These are phyloP conservation scores for Myxozyma melibiosi DNA, from an alignment of 805 yeast genomes.

Conservation along the genomic window DNA sequence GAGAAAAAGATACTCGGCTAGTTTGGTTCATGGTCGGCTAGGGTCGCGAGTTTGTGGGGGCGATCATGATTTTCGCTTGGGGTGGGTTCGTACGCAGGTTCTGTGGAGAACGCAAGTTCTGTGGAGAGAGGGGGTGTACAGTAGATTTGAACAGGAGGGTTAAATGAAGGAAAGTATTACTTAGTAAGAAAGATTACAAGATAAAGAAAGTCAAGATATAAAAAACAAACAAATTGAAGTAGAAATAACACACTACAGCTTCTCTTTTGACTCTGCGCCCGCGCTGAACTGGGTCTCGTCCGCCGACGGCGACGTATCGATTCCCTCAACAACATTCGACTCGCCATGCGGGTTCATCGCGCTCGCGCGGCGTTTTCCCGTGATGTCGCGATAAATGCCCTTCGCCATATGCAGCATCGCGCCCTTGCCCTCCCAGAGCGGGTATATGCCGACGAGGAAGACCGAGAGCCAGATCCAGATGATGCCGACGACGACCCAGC, in stretches of 20 bases:
- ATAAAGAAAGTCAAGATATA: no score
- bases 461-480: constrained; percentile 53
- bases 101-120: no score
- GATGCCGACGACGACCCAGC: constrained; percentile 78
- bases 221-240: not conserved
- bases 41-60: no score
- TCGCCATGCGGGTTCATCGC: no score
- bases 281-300: constrained; percentile 7
- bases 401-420: constrained; percentile 43
- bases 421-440: constrained; percentile 52
- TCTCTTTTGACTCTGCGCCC: constrained; percentile 4
- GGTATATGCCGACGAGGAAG: constrained; percentile 41
- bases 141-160: not conserved
- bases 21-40: no score
- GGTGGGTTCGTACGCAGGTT: no score
- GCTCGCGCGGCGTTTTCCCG: not conserved
- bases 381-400: constrained; percentile 29
- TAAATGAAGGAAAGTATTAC: not conserved
- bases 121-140: no score
- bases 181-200: not conserved
- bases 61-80: no score
- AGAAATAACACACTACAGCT: not conserved
- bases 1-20: no score
- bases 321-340: constrained; percentile 6
- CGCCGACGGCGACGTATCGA: not conserved